Evolutionary conservation across 2,329 filamentous ascomycete species (phyloP).

Genomic region (Colletotrichum shisoi): DNA sequence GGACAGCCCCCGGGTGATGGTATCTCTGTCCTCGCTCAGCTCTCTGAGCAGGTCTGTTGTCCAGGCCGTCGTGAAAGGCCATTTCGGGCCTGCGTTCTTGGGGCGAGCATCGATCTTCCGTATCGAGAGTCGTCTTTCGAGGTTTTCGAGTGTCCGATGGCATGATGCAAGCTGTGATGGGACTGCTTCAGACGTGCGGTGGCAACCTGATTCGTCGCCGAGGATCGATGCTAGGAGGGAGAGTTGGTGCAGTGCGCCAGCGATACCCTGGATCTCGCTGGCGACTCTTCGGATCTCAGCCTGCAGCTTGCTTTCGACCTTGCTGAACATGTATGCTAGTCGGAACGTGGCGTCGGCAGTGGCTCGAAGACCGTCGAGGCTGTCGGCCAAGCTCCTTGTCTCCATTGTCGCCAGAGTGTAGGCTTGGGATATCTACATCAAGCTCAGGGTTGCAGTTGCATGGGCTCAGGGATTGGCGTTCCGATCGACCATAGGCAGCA

Average conservation of each 20-base stretch:
- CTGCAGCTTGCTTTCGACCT: not conserved
- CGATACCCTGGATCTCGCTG: slow-evolving; percentile 8
- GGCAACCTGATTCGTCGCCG: not conserved
- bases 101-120: not conserved
- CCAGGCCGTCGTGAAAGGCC: slow-evolving; percentile 24
- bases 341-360: slow-evolving; percentile 11
- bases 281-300: not conserved
- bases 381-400: not conserved
- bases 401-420: not conserved
- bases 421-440: not conserved
- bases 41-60: slow-evolving; percentile 13
- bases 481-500: too few species aligned
- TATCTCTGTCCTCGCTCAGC: not conserved
- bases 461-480: not conserved
- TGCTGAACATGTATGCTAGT: not conserved
- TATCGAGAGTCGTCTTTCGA: not conserved
- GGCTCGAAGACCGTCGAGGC: not conserved
- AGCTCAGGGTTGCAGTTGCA: not conserved
- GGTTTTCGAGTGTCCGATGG: not conserved
- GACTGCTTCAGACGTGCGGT: not conserved
- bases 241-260: slow-evolving; percentile 13
- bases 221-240: not conserved
- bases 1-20: not conserved
- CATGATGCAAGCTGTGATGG: slow-evolving; percentile 6
- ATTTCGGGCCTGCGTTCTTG: not conserved